A percentile compares a stretch with the other conserved stretches of the same genome.
Conservation (phyloP, 169 alveolate species). For the Cystoisospora suis region DNA sequence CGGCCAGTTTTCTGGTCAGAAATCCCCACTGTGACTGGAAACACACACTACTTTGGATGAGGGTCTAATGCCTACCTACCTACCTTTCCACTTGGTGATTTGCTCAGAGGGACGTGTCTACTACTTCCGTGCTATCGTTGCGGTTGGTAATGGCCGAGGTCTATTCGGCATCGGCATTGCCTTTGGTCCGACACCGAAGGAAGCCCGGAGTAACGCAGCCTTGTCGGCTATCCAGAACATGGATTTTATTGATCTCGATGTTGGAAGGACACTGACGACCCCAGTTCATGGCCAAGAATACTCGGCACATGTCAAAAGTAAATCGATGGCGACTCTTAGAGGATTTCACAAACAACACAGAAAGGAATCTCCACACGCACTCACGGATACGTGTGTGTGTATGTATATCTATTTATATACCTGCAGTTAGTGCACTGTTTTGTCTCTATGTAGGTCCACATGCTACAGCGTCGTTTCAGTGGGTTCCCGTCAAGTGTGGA, state of each 20-base stretch:
- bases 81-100: neutral
- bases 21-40: too few species aligned
- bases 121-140: conserved; percentile 56
- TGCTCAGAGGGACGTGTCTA: conserved; percentile 56
- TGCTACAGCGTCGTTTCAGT: too few species aligned
- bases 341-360: neutral
- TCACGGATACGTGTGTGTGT: neutral
- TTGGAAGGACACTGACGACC: conserved; percentile 13
- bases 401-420: neutral
- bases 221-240: conserved; percentile 5
- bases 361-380: neutral
- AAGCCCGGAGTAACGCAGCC: conserved; percentile 31
- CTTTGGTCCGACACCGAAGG: conserved; percentile 46
- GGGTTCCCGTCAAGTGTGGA: too few species aligned
- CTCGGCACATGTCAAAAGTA: conserved; percentile 24
- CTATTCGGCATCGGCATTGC: conserved; percentile 59
- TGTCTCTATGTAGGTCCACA: neutral
- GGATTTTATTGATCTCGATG: conserved; percentile 13
- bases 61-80: neutral
- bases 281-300: conserved; percentile 47
- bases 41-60: neutral
- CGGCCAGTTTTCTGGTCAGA: too few species aligned
- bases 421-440: neutral
- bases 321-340: neutral
- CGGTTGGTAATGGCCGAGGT: conserved; percentile 66